Percentiles rank a stretch among this genome's conserved stretches.
These are phyloP conservation scores for Pyrus hybrid DNA, from an alignment of 331 rosid genomes.

Conservation along the genomic window DNA sequence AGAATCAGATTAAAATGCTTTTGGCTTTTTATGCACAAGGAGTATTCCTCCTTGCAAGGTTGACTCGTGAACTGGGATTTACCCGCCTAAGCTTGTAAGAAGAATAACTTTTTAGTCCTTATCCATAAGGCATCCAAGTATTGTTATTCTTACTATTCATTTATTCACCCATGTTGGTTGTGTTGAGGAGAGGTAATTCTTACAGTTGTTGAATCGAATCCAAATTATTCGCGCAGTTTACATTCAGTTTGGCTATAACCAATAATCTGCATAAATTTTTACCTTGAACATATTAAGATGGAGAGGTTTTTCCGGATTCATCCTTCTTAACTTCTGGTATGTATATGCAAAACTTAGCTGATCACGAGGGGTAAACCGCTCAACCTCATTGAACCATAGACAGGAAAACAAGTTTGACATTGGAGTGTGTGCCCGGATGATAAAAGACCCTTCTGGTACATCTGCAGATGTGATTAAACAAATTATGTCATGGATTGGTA, in stretches of 20 bases:
- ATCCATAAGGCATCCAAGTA: not conserved
- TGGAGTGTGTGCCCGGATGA: conserved; percentile 82
- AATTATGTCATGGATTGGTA: not conserved
- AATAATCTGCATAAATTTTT: conserved; percentile 14
- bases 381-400: conserved; percentile 95
- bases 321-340: conserved; percentile 84
- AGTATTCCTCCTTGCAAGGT: not conserved
- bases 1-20: too few relatives aligned
- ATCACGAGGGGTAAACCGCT: conserved; percentile 95
- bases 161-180: not conserved
- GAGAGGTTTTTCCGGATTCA: conserved; percentile 75
- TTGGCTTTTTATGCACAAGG: not conserved
- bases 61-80: not conserved
- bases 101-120: not conserved
- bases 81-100: not conserved
- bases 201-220: not conserved
- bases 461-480: conserved; percentile 30
- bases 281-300: conserved; percentile 95
- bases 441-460: conserved; percentile 92
- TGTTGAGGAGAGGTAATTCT: not conserved
- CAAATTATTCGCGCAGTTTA: not conserved
- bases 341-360: conserved; percentile 93
- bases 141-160: not conserved
- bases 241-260: conserved; percentile 6
- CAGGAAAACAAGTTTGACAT: conserved; percentile 92